Evolutionary conservation across 129 eudicot species (phyloP).

Genomic region (Saussurea involucrata): DNA sequence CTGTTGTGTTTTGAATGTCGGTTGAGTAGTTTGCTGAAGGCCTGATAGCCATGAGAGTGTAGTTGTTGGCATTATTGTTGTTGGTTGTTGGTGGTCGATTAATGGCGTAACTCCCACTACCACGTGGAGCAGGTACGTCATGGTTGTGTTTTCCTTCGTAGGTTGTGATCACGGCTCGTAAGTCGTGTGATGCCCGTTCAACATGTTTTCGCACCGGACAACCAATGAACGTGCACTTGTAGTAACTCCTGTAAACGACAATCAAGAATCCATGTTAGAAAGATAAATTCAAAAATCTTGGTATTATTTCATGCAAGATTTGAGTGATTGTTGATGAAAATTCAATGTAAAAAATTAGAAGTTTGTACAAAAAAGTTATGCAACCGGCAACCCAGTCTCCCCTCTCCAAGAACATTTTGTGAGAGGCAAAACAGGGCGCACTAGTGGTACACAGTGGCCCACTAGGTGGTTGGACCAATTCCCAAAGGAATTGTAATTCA

Average conservation of each 20-base stretch:
- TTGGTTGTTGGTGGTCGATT: conserved; percentile 42
- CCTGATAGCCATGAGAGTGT: conserved; percentile 52
- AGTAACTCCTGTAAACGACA: conserved; percentile 70
- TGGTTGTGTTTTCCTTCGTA: conserved; percentile 99
- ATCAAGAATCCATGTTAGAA: conserved; percentile 7
- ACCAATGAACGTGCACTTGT: conserved; percentile 79
- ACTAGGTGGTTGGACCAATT: too few species aligned
- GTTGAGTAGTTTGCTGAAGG: conserved; percentile 45
- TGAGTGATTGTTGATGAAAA: too few species aligned
- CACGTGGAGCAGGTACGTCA: conserved; percentile 96
- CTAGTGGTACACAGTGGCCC: too few species aligned
- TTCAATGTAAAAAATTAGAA: too few species aligned
- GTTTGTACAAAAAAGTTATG: too few species aligned
- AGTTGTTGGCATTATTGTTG: conserved; percentile 20
- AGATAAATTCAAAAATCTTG: neutral
- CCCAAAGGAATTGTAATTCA: too few species aligned
- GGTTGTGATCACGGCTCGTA: conserved; percentile 91
- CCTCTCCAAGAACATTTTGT: too few species aligned
- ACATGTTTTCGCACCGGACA: conserved; percentile 95
- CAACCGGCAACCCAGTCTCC: too few species aligned
- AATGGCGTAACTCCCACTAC: conserved; percentile 62
- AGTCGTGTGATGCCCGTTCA: conserved; percentile 87
- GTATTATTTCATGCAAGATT: neutral
- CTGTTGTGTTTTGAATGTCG: conserved; percentile 29
- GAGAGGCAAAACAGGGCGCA: too few species aligned